Evolutionary conservation across 306 rosid species (phyloP).

Genomic region (Begonia peltatifolia): DNA sequence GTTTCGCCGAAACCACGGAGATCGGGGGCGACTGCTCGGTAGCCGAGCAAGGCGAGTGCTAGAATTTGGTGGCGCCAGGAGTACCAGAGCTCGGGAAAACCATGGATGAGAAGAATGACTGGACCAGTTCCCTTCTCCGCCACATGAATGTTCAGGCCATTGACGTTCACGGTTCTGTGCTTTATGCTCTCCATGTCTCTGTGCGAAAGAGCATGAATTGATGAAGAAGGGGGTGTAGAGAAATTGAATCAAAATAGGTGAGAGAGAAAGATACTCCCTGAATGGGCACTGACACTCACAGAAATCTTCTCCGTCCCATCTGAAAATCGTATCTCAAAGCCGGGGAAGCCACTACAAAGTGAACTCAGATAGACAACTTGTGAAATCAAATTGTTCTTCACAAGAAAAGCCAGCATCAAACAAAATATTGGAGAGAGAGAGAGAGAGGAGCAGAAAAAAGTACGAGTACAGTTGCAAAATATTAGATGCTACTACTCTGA

Average conservation of each 20-base stretch:
- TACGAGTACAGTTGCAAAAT: not conserved
- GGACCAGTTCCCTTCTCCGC: conserved; percentile 70
- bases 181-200: conserved; percentile 28
- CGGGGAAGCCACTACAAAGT: conserved; percentile 50
- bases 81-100: conserved; percentile 79
- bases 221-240: not conserved
- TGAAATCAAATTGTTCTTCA: too few relatives aligned
- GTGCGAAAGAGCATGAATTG: not conserved
- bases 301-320: conserved; percentile 49
- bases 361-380: too few relatives aligned
- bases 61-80: conserved; percentile 74
- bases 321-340: conserved; percentile 67
- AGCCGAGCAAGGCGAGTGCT: conserved; percentile 49
- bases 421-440: too few relatives aligned
- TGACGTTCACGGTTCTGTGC: conserved; percentile 35
- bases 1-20: conserved; percentile 76
- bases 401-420: too few relatives aligned
- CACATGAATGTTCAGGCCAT: conserved; percentile 69
- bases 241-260: too few relatives aligned
- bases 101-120: conserved; percentile 60
- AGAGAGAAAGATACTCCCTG: too few relatives aligned
- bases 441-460: too few relatives aligned
- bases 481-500: too few relatives aligned
- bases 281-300: too few relatives aligned
- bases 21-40: conserved; percentile 57